Base-by-base conservation (phyloP, 768 basidiomycete genomes). In the Russula sp. region DNA sequence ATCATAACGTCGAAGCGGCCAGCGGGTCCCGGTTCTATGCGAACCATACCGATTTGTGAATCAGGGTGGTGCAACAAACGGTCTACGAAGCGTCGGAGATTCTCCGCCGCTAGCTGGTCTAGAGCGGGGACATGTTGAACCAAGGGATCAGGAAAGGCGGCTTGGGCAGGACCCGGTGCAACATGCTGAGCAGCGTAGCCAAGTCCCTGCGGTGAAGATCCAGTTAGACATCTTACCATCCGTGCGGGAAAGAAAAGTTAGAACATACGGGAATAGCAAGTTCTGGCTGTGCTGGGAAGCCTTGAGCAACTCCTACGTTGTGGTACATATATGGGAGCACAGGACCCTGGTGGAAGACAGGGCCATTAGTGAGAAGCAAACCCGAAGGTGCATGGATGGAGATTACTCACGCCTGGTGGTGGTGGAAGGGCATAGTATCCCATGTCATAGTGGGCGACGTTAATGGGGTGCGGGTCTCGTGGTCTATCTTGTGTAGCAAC, bases 1-100 rank as follows among this genome's bases (percentile, higher is more conserved):
- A 62, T 62, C 48, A 49, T 10, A 14, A 62, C 32, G 8, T 37
- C 35, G n/a, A 13, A 44, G 2, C 61, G 48, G 44, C 55, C 55
- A 4, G 16, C 32, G 6, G 18, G 7, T 10, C 22, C 49, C 3
- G 49, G 39, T 35, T 57, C 61, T 22, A 62, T 57, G 16, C 6
- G 14, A 34, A 56, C 20, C 40, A 35, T 3, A n/a, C 14, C 34
- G 8, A 62, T 34, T 8, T 31, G 49, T 5, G 61, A 27, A 31
- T 37, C 40, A 6, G 48, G 55, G 4, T 62, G 40, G 32, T 51
- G 16, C 4, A 62, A 1, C 22, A 44, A 57, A 44, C 8, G 48
- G 6, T 6, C 7, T 1, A 32, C 40, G 1, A 62, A 39, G 7
- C 9, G 40, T 51, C 61, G 48, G 9, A 62, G 55, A 10, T 42